Conservation (phyloP, 208 protist genomes). For the Entamoeba histolytica region DNA sequence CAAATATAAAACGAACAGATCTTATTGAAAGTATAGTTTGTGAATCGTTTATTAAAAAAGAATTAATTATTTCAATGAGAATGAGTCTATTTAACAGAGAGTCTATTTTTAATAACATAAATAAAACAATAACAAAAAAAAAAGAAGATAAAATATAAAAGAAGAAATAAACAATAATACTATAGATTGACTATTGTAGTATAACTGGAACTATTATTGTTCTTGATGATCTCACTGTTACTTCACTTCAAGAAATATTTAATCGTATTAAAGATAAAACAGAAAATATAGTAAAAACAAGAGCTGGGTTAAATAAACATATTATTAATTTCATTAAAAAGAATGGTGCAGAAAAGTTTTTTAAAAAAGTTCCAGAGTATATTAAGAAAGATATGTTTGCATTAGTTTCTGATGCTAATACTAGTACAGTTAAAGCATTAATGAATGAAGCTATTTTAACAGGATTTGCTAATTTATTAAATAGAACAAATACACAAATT, state of each 20-base stretch:
- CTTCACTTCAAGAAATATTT: not conserved
- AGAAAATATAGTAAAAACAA: not conserved
- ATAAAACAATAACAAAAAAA: not conserved
- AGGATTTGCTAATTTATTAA: not conserved
- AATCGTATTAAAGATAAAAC: not conserved
- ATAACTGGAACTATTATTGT: not conserved
- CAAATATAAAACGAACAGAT: not conserved
- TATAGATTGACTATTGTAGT: too few relatives aligned
- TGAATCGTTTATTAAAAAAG: not conserved
- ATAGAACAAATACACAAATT: not conserved
- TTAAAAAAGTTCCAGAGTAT: not conserved
- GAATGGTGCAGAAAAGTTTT: not conserved
- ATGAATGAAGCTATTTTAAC: not conserved
- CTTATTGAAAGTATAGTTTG: not conserved
- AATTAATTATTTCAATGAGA: too few relatives aligned
- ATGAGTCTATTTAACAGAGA: too few relatives aligned
- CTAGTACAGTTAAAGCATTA: not conserved
- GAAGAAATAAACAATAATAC: too few relatives aligned
- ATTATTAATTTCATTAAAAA: not conserved
- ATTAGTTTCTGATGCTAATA: not conserved
- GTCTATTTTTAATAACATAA: too few relatives aligned
- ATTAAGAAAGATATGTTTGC: not conserved
- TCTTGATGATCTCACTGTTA: not conserved
- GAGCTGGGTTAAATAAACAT: not conserved
- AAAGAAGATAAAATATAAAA: not conserved